Evolutionary conservation across 257 asterid species (phyloP).

Genomic region (Lycium barbarum): DNA sequence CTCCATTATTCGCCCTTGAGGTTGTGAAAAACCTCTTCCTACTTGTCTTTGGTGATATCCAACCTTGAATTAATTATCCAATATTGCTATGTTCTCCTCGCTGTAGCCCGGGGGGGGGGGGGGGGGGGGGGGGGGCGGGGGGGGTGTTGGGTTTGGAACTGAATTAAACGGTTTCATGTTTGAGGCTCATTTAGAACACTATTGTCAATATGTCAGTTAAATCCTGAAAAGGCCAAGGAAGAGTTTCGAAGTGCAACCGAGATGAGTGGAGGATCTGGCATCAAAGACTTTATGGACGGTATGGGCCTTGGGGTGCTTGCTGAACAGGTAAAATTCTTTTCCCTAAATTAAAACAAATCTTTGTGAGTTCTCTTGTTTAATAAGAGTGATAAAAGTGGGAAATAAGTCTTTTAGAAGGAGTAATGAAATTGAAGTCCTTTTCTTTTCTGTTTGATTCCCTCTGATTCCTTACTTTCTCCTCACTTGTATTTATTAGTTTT

Average conservation of each 20-base stretch:
- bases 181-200: conserved; percentile 15
- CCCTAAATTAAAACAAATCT: conserved; percentile 13
- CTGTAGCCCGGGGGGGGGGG: background rate
- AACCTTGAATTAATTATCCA: conserved; percentile 10
- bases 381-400: background rate
- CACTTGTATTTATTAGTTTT: background rate
- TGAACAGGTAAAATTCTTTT: conserved; percentile 71
- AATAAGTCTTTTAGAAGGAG: background rate
- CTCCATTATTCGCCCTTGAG: conserved; percentile 99
- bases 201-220: conserved; percentile 60
- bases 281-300: conserved; percentile 98
- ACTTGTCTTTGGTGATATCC: conserved; percentile 12
- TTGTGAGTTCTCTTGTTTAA: background rate
- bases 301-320: conserved; percentile 96
- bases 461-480: background rate
- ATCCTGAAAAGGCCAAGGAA: conserved; percentile 95
- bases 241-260: conserved; percentile 74
- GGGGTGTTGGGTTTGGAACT: background rate
- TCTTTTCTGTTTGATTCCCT: background rate
- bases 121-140: background rate
- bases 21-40: conserved; percentile 44
- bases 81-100: background rate
- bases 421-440: background rate
- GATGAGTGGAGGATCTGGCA: conserved; percentile 82
- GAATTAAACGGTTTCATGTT: background rate